Evolutionary conservation across 2,329 filamentous ascomycete species (phyloP).

Genomic region (Pseudonectria foliicola): DNA sequence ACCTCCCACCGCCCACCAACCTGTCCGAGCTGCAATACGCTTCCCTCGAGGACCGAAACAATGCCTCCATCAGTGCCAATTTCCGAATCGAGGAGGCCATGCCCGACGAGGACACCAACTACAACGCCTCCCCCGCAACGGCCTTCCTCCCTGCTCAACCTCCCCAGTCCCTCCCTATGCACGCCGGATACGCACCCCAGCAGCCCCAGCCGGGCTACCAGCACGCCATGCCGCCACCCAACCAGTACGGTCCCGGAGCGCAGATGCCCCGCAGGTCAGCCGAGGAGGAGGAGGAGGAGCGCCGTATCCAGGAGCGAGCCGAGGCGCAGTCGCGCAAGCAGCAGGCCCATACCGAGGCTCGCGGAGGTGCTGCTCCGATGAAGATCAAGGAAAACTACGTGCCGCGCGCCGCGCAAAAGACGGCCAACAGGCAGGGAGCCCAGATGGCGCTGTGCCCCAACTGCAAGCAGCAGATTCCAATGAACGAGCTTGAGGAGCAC

Average conservation of each 20-base stretch:
- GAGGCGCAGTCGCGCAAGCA: constrained; percentile 59
- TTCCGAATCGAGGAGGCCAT: constrained; percentile 92
- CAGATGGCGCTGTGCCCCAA: constrained; percentile 80
- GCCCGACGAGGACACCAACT: constrained; percentile 65
- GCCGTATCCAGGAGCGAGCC: constrained; percentile 55
- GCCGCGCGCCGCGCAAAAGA: constrained; percentile 69
- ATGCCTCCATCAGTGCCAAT: constrained; percentile 74
- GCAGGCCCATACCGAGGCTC: constrained; percentile 71
- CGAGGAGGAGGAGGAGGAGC: constrained; percentile 56
- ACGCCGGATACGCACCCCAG: constrained; percentile 35
- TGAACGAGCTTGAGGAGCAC: constrained; percentile 82
- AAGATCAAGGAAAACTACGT: constrained; percentile 93
- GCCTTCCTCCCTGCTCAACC: constrained; percentile 19
- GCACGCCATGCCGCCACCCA: constrained; percentile 31
- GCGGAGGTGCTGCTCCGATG: constrained; percentile 62
- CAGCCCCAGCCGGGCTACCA: constrained; percentile 25
- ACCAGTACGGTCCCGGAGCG: constrained; percentile 16
- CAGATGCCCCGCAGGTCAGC: constrained; percentile 29
- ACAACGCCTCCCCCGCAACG: constrained; percentile 39
- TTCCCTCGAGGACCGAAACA: constrained; percentile 90
- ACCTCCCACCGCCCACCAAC: constrained; percentile 82
- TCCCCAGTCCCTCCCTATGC: constrained; percentile 37
- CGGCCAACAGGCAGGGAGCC: constrained; percentile 56
- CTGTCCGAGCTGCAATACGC: constrained; percentile 89
- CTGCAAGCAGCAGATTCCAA: constrained; percentile 83